Base-by-base conservation (phyloP, 768 basidiomycete genomes). In the Lentinula sp. region DNA sequence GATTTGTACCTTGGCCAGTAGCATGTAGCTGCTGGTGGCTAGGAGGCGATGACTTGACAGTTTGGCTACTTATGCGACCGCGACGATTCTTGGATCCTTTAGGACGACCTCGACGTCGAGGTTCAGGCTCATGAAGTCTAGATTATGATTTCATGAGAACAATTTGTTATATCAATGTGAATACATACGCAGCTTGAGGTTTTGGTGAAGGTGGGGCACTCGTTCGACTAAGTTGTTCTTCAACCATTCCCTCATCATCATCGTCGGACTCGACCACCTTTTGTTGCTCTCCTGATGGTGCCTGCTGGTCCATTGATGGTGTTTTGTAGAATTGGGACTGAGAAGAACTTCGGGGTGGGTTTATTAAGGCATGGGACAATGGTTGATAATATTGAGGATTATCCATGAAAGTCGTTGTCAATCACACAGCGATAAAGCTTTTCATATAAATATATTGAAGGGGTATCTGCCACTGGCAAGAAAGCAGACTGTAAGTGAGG, bases 361-460 rank as follows among this genome's bases (percentile, higher is more conserved):
- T 77, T 28, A 28, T 28, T 42, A 91, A 78, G 46, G 89, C 89
- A 76, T 89, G 86, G 59, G 89, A 91, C 66, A 91, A 80, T 31
- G 89, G 87, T 63, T 89, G 88, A 74, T 91, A 89, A 64, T 87
- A 87, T 70, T 90, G 88, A 59, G 87, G 87, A 70, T 88, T 88
- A 74, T 89, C 80, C 82, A 83, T 83, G 42, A 53, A 55, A 37
- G 10, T 31, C 28, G 21, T 55, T 39, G n/a, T 13, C 11, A 56
- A 43, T 56, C 55, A 59, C 46, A 50, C 46, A 28, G 28, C 9
- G 16, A 28, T 23, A 18, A 34, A n/a, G 23, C 40, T 54, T 54
- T 31, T 39, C 10, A 23, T 23, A 42, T 32, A 32, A 28, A 21
- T 46, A 43, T 58, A 42, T 28, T 31, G 21, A 42, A 4, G 40